A percentile compares a stretch with the other conserved stretches of the same genome.
Conservation (phyloP, 2,329 filamentous ascomycete species). For the Stachybotrys elegans region DNA sequence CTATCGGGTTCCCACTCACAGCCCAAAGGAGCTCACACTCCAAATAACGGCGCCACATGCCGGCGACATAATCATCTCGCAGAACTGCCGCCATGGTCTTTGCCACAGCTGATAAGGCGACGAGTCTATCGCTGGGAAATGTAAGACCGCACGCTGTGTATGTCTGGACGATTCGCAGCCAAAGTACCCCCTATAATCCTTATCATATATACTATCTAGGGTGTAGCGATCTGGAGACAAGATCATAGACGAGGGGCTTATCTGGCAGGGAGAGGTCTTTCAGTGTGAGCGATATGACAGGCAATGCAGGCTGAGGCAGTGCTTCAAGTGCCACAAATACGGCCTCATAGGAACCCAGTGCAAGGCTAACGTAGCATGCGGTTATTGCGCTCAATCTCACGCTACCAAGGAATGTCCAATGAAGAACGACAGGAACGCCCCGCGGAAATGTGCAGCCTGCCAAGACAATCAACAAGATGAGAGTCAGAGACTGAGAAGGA, state of each 20-base stretch:
- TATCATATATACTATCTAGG: neutral
- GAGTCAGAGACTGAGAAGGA: no score
- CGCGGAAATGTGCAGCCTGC: no score
- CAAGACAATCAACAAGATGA: no score
- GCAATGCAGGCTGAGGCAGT: no score
- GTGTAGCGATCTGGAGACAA: neutral
- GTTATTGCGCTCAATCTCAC: neutral
- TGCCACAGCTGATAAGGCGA: constrained; percentile 7
- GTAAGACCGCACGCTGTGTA: constrained; percentile 5
- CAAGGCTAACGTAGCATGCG: neutral
- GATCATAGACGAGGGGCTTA: no score
- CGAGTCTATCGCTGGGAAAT: constrained; percentile 6
- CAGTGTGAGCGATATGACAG: no score
- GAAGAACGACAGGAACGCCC: no score
- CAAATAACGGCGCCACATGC: constrained; percentile 9
- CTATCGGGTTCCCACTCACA: neutral
- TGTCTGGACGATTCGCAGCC: constrained; percentile 1
- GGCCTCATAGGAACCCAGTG: no score
- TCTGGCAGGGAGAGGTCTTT: no score
- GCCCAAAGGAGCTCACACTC: constrained; percentile 3
- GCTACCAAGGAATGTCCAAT: neutral
- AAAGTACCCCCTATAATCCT: neutral
- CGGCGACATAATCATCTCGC: constrained; percentile 7
- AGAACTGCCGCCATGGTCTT: constrained; percentile 4
- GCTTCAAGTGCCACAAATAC: no score